phyloP scores from a whole-genome alignment of 176 grass and related monocot species.

The Ensete glaucum region DNA sequence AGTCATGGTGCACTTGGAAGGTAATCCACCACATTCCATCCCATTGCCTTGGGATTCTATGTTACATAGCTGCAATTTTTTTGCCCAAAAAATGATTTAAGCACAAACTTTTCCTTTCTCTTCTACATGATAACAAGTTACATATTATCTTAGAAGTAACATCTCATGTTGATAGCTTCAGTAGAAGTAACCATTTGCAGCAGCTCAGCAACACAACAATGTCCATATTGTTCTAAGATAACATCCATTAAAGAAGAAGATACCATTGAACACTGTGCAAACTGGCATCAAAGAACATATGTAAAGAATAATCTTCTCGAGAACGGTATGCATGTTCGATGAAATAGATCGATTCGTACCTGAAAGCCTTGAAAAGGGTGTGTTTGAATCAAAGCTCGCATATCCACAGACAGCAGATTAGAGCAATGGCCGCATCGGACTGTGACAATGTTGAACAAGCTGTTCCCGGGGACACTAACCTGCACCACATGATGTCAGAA shows the following conservation, averaged over 20 bases:
- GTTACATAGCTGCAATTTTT: background rate
- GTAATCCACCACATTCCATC: conserved; percentile 38
- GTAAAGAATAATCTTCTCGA: conserved; percentile 4
- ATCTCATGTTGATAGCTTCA: too few species aligned
- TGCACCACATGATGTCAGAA: background rate
- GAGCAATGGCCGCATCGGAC: conserved; percentile 56
- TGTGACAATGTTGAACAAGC: conserved; percentile 41
- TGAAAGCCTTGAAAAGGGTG: conserved; percentile 38
- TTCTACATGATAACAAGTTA: too few species aligned
- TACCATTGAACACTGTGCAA: too few species aligned
- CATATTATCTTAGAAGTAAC: too few species aligned
- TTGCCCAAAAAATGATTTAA: background rate
- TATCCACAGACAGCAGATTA: conserved; percentile 43
- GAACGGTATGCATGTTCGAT: background rate
- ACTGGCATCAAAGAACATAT: too few species aligned
- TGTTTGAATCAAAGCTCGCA: conserved; percentile 31
- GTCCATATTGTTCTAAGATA: too few species aligned
- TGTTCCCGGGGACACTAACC: conserved; percentile 59
- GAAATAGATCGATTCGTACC: conserved; percentile 13
- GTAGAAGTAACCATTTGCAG: too few species aligned
- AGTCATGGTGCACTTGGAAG: conserved; percentile 24
- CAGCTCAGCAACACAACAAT: too few species aligned
- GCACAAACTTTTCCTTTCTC: too few species aligned
- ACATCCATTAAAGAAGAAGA: too few species aligned
- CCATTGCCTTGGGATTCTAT: background rate